A percentile compares a stretch with the other conserved stretches of the same genome.
Evolutionary conservation across 306 rosid species (phyloP).

Genomic region (Sphenostylis stenocarpa): DNA sequence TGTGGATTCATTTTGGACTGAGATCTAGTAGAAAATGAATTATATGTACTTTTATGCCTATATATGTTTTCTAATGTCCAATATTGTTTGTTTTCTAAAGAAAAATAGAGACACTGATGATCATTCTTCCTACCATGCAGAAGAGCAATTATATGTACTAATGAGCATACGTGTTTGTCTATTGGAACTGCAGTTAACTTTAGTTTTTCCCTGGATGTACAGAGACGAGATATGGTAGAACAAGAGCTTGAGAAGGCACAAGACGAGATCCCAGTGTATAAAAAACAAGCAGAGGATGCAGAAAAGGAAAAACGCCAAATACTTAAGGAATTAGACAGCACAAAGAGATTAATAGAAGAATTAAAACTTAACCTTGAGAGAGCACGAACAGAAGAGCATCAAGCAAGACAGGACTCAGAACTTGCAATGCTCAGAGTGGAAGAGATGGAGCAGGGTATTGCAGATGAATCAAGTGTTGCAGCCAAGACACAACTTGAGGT

Average conservation of each 20-base stretch:
- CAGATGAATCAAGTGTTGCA: slow-evolving; percentile 95
- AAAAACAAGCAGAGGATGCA: slow-evolving; percentile 64
- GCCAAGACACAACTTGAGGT: slow-evolving; percentile 99
- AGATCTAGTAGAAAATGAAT: slow-evolving; percentile 6
- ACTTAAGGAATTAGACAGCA: slow-evolving; percentile 75
- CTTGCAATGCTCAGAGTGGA: slow-evolving; percentile 98
- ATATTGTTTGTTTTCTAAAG: neutral
- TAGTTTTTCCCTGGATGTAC: slow-evolving; percentile 35
- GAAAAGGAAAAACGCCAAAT: slow-evolving; percentile 61
- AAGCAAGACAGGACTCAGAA: slow-evolving; percentile 96
- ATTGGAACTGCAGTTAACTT: slow-evolving; percentile 22
- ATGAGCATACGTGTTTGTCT: slow-evolving; percentile 24
- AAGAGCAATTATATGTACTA: slow-evolving; percentile 4
- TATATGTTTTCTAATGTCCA: slow-evolving; percentile 3
- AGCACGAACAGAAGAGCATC: slow-evolving; percentile 92
- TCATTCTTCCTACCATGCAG: neutral
- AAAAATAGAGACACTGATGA: neutral
- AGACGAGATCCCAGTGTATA: slow-evolving; percentile 76
- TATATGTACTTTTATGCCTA: slow-evolving; percentile 7
- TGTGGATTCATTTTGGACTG: slow-evolving; percentile 19
- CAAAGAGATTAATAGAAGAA: slow-evolving; percentile 90
- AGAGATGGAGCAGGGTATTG: slow-evolving; percentile 99
- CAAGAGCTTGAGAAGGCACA: slow-evolving; percentile 81
- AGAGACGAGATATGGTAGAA: slow-evolving; percentile 84
- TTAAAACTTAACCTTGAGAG: slow-evolving; percentile 91